These are phyloP conservation scores for Blastocystis sp. DNA, from an alignment of 352 stramenopile species.

Conservation along the genomic window DNA sequence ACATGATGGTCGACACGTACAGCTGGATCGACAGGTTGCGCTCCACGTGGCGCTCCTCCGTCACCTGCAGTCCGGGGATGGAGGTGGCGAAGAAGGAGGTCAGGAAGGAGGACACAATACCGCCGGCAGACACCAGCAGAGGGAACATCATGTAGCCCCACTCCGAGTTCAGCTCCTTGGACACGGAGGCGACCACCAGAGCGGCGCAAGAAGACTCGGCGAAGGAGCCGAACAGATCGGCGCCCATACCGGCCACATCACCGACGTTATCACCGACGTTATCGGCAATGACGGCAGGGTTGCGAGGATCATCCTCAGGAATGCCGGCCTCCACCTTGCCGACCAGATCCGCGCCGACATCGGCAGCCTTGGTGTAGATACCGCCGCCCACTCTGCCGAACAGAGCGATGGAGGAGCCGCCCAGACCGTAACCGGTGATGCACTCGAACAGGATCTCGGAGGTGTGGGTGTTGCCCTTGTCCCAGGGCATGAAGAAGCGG, in stretches of 20 bases:
- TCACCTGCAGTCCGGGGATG: constrained; percentile 81
- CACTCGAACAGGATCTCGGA: constrained; percentile 88
- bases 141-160: constrained; percentile 94
- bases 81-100: constrained; percentile 95
- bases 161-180: constrained; percentile 81
- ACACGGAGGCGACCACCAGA: constrained; percentile 91
- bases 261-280: constrained; percentile 99
- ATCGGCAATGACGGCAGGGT: constrained; percentile 97
- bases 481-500: constrained; percentile 75
- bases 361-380: constrained; percentile 99
- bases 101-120: constrained; percentile 92
- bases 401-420: constrained; percentile 95
- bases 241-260: constrained; percentile 98
- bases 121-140: constrained; percentile 89
- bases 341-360: constrained; percentile 97
- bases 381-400: constrained; percentile 97
- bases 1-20: constrained; percentile 90
- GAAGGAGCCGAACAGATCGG: constrained; percentile 97
- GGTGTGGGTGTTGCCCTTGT: constrained; percentile 70
- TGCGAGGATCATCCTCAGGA: constrained; percentile 96
- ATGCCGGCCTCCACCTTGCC: constrained; percentile 98
- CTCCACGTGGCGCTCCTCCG: constrained; percentile 91
- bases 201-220: constrained; percentile 94
- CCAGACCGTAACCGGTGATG: constrained; percentile 94
- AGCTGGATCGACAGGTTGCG: constrained; percentile 94